phyloP scores from a whole-genome alignment of 1,284 basidiomycete genomes.

The Cryptococcus sp. region DNA sequence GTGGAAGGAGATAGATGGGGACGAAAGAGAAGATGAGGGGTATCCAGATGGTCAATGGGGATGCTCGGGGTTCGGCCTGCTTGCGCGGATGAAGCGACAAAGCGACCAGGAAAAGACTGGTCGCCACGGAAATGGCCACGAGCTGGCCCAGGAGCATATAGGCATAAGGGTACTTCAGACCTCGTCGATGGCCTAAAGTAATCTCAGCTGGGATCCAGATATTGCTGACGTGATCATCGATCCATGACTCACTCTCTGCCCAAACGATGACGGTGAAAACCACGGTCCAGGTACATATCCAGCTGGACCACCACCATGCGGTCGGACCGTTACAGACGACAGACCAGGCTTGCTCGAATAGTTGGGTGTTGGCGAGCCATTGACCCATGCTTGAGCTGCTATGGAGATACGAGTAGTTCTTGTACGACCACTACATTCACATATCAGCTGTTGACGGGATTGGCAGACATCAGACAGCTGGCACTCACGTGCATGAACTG shows the following conservation, averaged over 20 bases:
- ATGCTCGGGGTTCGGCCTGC: constrained; percentile 14
- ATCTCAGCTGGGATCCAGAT: constrained; percentile 3
- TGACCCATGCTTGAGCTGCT: constrained; percentile 48
- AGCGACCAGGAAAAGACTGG: constrained; percentile 67
- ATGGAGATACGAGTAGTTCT: constrained; percentile 53
- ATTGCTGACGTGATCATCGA: neutral
- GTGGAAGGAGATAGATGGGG: constrained; percentile 60
- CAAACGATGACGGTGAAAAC: constrained; percentile 65
- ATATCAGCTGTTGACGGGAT: neutral
- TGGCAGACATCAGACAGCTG: too few species aligned
- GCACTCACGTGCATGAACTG: constrained; percentile 59
- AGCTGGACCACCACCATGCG: constrained; percentile 76
- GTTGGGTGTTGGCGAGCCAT: constrained; percentile 64
- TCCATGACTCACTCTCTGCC: constrained; percentile 58
- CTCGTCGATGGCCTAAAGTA: constrained; percentile 54
- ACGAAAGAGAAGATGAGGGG: constrained; percentile 59
- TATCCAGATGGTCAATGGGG: constrained; percentile 38
- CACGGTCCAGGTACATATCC: constrained; percentile 69
- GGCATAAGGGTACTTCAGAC: constrained; percentile 64
- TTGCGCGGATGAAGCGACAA: constrained; percentile 54
- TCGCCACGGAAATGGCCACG: constrained; percentile 70
- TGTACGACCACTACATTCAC: constrained; percentile 60
- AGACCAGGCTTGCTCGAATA: constrained; percentile 68
- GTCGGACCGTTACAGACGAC: constrained; percentile 57
- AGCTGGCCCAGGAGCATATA: constrained; percentile 76